phyloP scores from a whole-genome alignment of 2,329 filamentous ascomycete genomes.

The Sporothrix curviconia region DNA sequence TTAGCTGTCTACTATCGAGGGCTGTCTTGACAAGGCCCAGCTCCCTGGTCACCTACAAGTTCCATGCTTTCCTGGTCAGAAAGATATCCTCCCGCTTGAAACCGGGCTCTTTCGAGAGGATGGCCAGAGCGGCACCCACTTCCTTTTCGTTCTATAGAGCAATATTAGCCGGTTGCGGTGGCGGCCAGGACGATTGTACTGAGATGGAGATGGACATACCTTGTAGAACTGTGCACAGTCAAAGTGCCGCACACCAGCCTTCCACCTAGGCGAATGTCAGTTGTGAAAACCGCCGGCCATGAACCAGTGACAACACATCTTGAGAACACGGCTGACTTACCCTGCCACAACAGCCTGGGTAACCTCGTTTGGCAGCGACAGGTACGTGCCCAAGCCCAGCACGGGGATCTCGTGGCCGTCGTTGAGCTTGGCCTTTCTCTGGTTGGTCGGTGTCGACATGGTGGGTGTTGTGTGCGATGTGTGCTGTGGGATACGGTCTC shows the following conservation, averaged over 20 bases:
- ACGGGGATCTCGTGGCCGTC: background rate
- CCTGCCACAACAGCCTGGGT: background rate
- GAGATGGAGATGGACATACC: background rate
- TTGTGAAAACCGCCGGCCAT: too few species aligned
- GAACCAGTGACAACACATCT: too few species aligned
- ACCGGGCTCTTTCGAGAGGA: background rate
- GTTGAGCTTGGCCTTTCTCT: background rate
- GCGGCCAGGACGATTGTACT: background rate
- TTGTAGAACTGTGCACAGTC: background rate
- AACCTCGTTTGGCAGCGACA: background rate
- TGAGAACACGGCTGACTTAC: too few species aligned
- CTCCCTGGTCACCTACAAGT: too few species aligned
- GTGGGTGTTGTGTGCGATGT: background rate
- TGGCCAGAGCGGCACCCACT: background rate
- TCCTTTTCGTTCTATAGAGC: background rate
- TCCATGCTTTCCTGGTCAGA: background rate
- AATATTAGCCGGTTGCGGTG: background rate
- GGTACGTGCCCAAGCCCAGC: background rate
- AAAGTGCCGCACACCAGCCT: background rate
- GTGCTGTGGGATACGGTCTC: too few species aligned
- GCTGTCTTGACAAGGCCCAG: too few species aligned
- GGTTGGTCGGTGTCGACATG: background rate
- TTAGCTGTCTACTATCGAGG: too few species aligned
- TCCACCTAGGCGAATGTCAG: background rate
- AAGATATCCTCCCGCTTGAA: background rate